Base-by-base conservation (phyloP, 495 filamentous ascomycete genomes). In the Aspergillus kassunensis region DNA sequence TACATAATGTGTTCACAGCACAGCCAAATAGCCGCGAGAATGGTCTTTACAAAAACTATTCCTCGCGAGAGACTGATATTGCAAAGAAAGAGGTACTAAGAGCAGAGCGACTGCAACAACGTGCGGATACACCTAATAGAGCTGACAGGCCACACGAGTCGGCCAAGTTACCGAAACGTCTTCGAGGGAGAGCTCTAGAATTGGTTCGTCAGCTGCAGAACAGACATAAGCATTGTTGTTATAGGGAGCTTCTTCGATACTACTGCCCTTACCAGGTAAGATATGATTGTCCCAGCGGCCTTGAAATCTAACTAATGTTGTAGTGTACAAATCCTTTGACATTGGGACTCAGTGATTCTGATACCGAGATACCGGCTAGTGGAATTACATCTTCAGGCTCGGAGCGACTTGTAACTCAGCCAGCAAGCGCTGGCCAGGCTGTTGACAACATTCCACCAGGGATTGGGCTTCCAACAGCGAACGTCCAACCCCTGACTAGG, bases 1-100 rank as follows among this genome's bases (percentile, higher is more conserved):
- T 98, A 11, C 88, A 92, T 57, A 98, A 96, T 69, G 89, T 86
- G n/a, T 97, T 97, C 58, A 88, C 87, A 0, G 83, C 81, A 1
- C 63, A 71, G 10, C 72, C 86, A 12, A 78, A 92, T 59, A 63
- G 60, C 13, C 80, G 67, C 24, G 80, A 90, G 0, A 70, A 76
- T 0, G 84, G 89, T 43, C 75, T 77, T 25, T 83, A 91, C 57
- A 91, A 89, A 56, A 88, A 93, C 61, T 92, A 91, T 57, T 88
- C 85, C 2, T 65, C 88, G 6, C 80, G 92, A 21, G 93, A 97
- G 61, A 76, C 88, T 23, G 92, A 97, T 55, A 96, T 97, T 39
- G 56, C 70, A n/a, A 56, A 54, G 23, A 21, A 46, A 1, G 57
- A 21, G 9, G 8, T 12, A 2, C 4, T 16, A 43, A n/a, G 15